Conservation (phyloP, 2,329 filamentous ascomycete species). For the Metarhizium album region DNA sequence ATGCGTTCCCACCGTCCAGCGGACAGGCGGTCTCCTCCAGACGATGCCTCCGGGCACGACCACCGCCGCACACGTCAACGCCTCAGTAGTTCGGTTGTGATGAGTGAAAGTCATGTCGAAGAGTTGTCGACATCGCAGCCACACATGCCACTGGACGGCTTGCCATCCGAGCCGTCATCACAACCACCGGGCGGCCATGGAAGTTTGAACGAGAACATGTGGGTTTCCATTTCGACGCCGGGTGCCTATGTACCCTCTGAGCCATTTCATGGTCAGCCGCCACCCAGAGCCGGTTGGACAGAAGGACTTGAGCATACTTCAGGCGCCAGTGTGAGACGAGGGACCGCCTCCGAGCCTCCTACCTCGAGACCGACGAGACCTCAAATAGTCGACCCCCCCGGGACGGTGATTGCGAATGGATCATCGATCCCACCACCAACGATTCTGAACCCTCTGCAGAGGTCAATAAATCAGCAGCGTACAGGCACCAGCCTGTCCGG, state of each 20-base stretch:
- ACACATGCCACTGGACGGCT: not conserved
- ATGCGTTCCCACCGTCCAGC: constrained; percentile 8
- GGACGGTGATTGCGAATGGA: constrained; percentile 1
- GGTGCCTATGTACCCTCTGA: not conserved
- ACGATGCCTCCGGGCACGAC: constrained; percentile 15
- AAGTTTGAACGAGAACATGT: not conserved
- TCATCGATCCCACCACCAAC: constrained; percentile 2
- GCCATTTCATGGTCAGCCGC: not conserved
- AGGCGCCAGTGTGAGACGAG: not conserved
- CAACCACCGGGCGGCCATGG: not conserved
- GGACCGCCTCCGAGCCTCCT: not conserved
- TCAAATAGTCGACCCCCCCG: not conserved
- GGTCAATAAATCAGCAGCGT: not conserved
- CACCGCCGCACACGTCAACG: constrained; percentile 20
- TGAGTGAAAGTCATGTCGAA: not conserved
- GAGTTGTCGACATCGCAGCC: not conserved
- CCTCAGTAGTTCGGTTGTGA: constrained; percentile 9
- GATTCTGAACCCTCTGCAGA: constrained; percentile 1
- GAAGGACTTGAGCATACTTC: not conserved
- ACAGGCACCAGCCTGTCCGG: not conserved
- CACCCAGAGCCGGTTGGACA: not conserved
- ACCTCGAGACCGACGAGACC: not conserved
- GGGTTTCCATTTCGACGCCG: not conserved
- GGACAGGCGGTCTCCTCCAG: constrained; percentile 18
- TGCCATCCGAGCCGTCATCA: not conserved